Conservation (phyloP, 208 protist genomes). For the Sergeia podlipaevii region DNA sequence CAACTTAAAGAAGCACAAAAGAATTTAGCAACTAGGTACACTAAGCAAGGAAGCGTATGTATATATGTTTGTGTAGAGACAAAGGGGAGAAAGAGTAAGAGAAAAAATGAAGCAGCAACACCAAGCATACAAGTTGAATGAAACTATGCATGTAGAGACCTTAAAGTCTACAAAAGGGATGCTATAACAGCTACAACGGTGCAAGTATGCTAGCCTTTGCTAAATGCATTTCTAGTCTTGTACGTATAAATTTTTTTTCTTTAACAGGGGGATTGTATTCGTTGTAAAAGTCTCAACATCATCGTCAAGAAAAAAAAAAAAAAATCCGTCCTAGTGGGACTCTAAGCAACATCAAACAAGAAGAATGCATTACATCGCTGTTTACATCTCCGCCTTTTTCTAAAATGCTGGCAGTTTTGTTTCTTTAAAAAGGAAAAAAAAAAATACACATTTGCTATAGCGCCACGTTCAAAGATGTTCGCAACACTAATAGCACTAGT, state of each 20-base stretch:
- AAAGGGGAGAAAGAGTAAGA: slow-evolving; percentile 4
- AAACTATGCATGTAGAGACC: neutral
- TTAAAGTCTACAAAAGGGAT: neutral
- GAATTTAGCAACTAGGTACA: neutral
- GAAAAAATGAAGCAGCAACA: neutral
- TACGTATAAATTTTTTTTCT: neutral
- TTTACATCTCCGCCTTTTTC: neutral
- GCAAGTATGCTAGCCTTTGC: neutral
- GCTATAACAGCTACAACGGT: neutral
- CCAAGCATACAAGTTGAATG: neutral
- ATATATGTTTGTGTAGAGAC: neutral
- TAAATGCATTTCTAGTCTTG: neutral
- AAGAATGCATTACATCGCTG: slow-evolving; percentile 2
- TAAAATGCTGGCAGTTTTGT: slow-evolving; percentile 1
- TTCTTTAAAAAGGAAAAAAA: slow-evolving; percentile 6
- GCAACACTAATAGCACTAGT: neutral
- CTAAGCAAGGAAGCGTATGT: too few relatives aligned
- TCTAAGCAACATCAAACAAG: neutral
- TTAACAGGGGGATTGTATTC: neutral
- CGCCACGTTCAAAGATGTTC: neutral
- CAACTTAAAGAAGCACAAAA: slow-evolving; percentile 8
- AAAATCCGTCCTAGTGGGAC: slow-evolving; percentile 2
- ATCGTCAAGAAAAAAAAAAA: slow-evolving; percentile 5
- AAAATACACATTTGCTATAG: neutral
- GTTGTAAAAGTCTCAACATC: neutral